phyloP scores from a whole-genome alignment of 192 early-diverging fungal genomes.

The Coemansia asiatica region DNA sequence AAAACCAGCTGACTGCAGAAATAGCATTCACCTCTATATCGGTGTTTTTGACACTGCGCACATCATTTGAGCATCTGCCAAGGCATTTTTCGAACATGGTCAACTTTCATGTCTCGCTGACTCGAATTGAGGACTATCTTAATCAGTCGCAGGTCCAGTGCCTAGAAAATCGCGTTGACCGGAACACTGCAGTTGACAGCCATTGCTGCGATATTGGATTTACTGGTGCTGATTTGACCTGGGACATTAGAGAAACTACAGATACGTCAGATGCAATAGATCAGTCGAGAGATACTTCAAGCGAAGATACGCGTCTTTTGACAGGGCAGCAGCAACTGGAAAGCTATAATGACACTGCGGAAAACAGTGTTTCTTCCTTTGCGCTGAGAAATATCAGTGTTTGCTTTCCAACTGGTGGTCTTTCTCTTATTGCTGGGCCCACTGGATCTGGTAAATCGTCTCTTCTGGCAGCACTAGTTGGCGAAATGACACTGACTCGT shows the following conservation, averaged over 20 bases:
- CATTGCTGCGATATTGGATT: constrained; percentile 22
- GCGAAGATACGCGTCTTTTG: not conserved
- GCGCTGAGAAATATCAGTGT: constrained; percentile 57
- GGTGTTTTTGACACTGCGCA: constrained; percentile 68
- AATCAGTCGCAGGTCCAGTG: constrained; percentile 66
- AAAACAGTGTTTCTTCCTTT: not conserved
- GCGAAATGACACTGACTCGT: constrained; percentile 63
- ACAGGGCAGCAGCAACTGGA: not conserved
- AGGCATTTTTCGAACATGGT: constrained; percentile 59
- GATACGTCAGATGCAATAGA: not conserved
- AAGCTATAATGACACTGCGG: not conserved
- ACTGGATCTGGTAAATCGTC: constrained; percentile 90
- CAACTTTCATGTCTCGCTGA: constrained; percentile 64
- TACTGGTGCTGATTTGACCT: constrained; percentile 42
- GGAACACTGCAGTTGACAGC: not conserved
- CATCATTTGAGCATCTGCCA: constrained; percentile 63
- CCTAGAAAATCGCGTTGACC: constrained; percentile 41
- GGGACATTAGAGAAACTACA: constrained; percentile 7
- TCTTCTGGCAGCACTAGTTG: constrained; percentile 74
- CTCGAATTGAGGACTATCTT: constrained; percentile 75
- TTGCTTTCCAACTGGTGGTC: constrained; percentile 64
- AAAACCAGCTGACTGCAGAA: constrained; percentile 62
- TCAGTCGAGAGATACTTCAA: not conserved
- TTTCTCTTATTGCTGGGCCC: constrained; percentile 79
- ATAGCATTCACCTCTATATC: constrained; percentile 72